Conservation (phyloP, 148 eudicot genomes). For the Chenopodium berlandieri region DNA sequence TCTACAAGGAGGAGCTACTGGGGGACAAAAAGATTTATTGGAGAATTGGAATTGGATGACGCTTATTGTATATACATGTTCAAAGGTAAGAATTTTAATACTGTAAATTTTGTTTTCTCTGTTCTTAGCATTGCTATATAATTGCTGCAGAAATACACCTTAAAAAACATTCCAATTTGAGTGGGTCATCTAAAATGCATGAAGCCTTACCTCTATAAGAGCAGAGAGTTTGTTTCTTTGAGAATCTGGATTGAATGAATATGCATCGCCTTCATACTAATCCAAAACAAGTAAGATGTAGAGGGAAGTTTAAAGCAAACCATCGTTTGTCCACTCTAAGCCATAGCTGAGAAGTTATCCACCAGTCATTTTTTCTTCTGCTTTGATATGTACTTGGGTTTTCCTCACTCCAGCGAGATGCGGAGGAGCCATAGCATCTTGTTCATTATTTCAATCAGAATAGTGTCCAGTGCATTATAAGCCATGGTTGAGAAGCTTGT, state of each 20-base stretch:
- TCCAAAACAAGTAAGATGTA: neutral
- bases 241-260: too few relatives aligned
- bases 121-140: neutral
- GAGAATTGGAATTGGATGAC: conserved; percentile 92
- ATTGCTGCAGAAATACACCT: neutral
- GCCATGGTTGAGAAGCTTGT: too few relatives aligned
- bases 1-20: conserved; percentile 54
- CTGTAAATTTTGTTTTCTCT: neutral
- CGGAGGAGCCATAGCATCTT: neutral
- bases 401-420: neutral
- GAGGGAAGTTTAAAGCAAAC: neutral
- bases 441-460: too few relatives aligned
- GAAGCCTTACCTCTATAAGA: neutral
- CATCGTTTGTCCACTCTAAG: neutral
- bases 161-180: too few relatives aligned
- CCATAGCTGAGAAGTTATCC: neutral
- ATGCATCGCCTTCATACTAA: neutral
- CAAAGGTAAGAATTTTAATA: conserved; percentile 47
- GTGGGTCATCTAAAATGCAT: neutral
- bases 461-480: too few relatives aligned
- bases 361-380: neutral
- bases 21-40: conserved; percentile 36
- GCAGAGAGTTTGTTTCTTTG: too few relatives aligned
- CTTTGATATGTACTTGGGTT: neutral
- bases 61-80: conserved; percentile 71